Conservation (phyloP, 805 yeast species). For the Candida namnaoensis region DNA sequence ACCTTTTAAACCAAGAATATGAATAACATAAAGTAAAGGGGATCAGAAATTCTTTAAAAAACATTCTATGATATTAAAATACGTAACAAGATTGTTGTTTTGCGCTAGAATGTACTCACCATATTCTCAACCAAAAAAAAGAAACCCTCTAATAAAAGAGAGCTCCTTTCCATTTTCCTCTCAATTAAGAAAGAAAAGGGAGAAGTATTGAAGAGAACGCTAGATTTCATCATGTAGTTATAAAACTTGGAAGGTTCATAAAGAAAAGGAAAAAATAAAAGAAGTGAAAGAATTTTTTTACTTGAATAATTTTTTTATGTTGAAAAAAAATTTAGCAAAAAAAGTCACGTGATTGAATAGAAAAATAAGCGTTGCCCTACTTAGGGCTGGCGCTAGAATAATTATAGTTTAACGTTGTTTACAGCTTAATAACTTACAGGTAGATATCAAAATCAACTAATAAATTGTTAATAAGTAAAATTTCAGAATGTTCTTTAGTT, state of each 20-base stretch:
- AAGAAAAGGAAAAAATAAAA: not conserved
- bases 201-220: slow-evolving; percentile 18
- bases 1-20: no score
- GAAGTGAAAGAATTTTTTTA: slow-evolving; percentile 1
- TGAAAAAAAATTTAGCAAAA: not conserved
- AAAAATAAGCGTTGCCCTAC: no score
- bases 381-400: no score
- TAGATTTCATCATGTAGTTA: slow-evolving; percentile 23
- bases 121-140: slow-evolving; percentile 13
- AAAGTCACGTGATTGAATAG: no score
- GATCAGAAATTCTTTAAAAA: slow-evolving; percentile 20
- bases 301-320: not conserved
- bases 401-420: no score
- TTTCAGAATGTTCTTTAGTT: no score
- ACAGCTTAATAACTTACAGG: no score
- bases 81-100: slow-evolving; percentile 19
- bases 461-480: no score
- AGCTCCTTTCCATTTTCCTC: not conserved
- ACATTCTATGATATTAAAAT: slow-evolving; percentile 9
- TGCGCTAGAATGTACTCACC: slow-evolving; percentile 17
- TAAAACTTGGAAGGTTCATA: slow-evolving; percentile 24
- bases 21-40: not conserved
- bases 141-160: no score
- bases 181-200: slow-evolving; percentile 3
- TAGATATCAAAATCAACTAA: no score